phyloP scores from a whole-genome alignment of 345 rosid genomes.

The Salix brachista region DNA sequence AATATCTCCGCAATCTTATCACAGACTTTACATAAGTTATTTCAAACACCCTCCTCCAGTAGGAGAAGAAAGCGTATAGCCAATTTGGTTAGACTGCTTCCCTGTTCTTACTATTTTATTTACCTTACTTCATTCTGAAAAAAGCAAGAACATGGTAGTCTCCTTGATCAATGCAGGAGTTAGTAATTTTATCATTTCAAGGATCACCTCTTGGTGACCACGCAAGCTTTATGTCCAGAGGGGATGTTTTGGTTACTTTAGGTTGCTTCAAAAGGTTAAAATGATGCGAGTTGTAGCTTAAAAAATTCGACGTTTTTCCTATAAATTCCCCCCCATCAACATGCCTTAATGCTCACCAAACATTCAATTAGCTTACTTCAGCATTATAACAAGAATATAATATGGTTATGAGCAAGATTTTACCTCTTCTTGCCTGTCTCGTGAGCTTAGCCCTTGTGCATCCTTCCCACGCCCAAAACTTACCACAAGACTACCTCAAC shows the following conservation, averaged over 20 bases:
- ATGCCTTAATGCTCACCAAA: background rate
- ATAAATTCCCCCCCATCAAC: background rate
- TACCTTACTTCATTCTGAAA: background rate
- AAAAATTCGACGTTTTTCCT: background rate
- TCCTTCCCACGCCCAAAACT: slow-evolving; percentile 4
- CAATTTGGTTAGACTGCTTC: too few species aligned
- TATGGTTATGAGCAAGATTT: background rate
- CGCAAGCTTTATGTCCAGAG: background rate
- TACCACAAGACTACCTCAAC: slow-evolving; percentile 3
- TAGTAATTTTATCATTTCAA: background rate
- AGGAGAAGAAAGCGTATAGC: too few species aligned
- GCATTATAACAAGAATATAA: background rate
- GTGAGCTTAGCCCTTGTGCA: background rate
- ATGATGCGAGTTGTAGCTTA: too few species aligned
- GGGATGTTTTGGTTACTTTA: background rate
- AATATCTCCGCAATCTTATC: too few species aligned
- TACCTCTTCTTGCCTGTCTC: background rate
- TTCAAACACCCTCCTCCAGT: too few species aligned
- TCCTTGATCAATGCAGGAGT: background rate
- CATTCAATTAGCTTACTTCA: background rate
- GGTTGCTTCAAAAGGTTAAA: too few species aligned
- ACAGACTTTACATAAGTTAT: too few species aligned
- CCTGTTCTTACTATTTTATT: too few species aligned
- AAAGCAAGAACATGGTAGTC: background rate
- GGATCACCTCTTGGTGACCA: background rate